Conservation (phyloP, 352 stramenopile species). For the Pythium aquatile region DNA sequence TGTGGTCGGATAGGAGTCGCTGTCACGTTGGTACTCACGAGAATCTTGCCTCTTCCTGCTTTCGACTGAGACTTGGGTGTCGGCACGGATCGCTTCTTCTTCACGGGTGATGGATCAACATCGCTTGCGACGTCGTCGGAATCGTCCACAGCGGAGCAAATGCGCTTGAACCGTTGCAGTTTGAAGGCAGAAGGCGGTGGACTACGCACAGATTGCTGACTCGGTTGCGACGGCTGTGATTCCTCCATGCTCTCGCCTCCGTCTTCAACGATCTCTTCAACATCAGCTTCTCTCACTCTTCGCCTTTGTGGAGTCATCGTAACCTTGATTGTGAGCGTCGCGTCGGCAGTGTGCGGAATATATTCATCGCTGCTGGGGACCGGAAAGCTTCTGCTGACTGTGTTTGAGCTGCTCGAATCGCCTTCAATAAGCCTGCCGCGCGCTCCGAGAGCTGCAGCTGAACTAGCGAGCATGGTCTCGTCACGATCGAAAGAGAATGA, state of each 20-base stretch:
- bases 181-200: slow-evolving; percentile 29
- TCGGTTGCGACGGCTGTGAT: slow-evolving; percentile 1
- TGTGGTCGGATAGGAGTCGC: slow-evolving; percentile 4
- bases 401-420: neutral
- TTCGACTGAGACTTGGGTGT: neutral
- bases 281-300: neutral
- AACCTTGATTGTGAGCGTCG: neutral
- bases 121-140: slow-evolving; percentile 31
- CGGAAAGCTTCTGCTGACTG: neutral
- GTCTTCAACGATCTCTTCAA: slow-evolving; percentile 2
- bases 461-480: neutral
- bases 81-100: slow-evolving; percentile 8
- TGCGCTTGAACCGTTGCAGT: slow-evolving; percentile 32
- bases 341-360: neutral
- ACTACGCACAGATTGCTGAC: slow-evolving; percentile 16
- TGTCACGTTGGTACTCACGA: slow-evolving; percentile 5
- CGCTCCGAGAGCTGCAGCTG: neutral
- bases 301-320: neutral
- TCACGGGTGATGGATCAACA: slow-evolving; percentile 7
- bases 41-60: neutral
- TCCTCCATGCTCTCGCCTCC: slow-evolving; percentile 9
- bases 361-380: neutral
- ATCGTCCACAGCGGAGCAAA: slow-evolving; percentile 49
- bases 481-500: slow-evolving; percentile 20
- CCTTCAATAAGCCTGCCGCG: neutral